Evolutionary conservation across 352 stramenopile genomes (phyloP).

Genomic region (Pythium plurisporium): DNA sequence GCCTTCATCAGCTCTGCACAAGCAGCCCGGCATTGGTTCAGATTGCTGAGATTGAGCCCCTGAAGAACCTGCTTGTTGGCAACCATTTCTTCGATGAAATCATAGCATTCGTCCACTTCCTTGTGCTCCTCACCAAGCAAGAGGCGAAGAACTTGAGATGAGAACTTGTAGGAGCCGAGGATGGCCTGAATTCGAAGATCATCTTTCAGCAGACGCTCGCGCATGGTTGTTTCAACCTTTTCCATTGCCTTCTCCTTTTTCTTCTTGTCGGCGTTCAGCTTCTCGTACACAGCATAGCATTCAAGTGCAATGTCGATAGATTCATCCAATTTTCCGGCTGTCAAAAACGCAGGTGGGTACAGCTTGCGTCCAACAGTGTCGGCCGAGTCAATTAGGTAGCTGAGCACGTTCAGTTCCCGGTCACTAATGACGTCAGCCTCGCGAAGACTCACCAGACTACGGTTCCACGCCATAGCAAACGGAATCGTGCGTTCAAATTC

Average conservation of each 20-base stretch:
- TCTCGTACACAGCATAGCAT: conserved; percentile 75
- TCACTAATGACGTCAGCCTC: conserved; percentile 83
- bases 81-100: conserved; percentile 85
- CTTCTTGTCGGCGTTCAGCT: conserved; percentile 83
- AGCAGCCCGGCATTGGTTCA: conserved; percentile 65
- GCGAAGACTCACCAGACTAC: conserved; percentile 64
- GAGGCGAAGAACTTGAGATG: conserved; percentile 72
- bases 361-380: conserved; percentile 69
- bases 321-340: conserved; percentile 82
- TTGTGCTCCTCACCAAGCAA: conserved; percentile 82
- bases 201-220: conserved; percentile 78
- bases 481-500: conserved; percentile 84
- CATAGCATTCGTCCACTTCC: conserved; percentile 78
- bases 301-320: conserved; percentile 84
- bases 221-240: conserved; percentile 86
- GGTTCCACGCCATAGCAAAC: conserved; percentile 88
- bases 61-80: conserved; percentile 71
- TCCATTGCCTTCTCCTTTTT: conserved; percentile 86
- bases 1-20: conserved; percentile 83
- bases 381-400: conserved; percentile 83
- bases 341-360: conserved; percentile 83
- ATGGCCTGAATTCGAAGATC: conserved; percentile 79
- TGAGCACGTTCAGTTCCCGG: conserved; percentile 80
- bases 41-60: conserved; percentile 73
- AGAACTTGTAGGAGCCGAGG: conserved; percentile 85